phyloP scores from a whole-genome alignment of 2,329 filamentous ascomycete genomes.

The Diaporthe citri region DNA sequence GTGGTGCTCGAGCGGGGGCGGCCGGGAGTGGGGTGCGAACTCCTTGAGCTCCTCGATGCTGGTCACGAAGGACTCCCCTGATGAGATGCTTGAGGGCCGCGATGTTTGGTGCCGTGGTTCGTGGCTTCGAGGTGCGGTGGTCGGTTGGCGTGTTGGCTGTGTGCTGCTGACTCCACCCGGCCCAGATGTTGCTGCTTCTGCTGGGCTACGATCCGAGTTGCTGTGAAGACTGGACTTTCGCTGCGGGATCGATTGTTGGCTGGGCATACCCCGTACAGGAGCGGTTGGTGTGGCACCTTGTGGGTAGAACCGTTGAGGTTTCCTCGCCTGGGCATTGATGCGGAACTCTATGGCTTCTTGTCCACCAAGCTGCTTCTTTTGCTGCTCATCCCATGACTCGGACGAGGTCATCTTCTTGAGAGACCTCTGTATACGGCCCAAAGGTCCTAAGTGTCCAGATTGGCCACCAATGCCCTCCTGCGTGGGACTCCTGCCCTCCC shows the following conservation, averaged over 20 bases:
- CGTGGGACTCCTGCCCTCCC: background rate
- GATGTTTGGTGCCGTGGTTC: background rate
- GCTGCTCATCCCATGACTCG: slow-evolving; percentile 20
- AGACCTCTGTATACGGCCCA: slow-evolving; percentile 37
- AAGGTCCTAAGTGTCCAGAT: slow-evolving; percentile 8
- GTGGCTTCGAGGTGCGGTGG: background rate
- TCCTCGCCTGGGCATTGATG: slow-evolving; percentile 34
- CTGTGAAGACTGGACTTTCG: slow-evolving; percentile 28
- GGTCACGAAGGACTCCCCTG: slow-evolving; percentile 33
- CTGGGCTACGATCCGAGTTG: background rate
- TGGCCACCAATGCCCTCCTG: background rate
- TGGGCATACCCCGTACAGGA: background rate
- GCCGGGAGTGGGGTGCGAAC: background rate
- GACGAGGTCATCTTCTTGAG: slow-evolving; percentile 36
- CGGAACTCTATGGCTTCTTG: slow-evolving; percentile 33
- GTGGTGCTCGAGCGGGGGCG: slow-evolving; percentile 25
- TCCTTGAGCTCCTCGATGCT: slow-evolving; percentile 30
- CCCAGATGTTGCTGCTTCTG: background rate
- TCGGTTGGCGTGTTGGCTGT: background rate
- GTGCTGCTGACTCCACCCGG: background rate
- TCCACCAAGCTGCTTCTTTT: background rate
- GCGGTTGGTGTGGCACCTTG: background rate
- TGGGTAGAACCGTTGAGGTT: slow-evolving; percentile 37
- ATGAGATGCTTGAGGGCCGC: slow-evolving; percentile 17
- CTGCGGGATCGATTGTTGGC: slow-evolving; percentile 2